Evolutionary conservation across 1,284 basidiomycete species (phyloP), one percentile per base, ranked within the genome.

Genomic region (Ceratobasidium sp.): DNA sequence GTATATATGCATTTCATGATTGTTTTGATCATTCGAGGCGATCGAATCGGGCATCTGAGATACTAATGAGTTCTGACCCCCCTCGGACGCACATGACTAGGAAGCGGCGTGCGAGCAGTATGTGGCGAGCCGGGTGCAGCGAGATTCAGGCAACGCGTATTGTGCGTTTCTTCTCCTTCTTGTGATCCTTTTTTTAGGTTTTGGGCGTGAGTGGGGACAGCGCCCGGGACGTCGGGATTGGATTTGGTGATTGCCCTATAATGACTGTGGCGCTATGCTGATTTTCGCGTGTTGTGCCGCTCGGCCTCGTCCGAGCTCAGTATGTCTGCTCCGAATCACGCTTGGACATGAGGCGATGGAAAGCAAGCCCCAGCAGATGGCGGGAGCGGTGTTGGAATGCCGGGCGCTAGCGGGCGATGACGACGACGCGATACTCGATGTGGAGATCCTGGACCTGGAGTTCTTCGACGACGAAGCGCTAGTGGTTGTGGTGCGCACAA

Each of bases 381-480:
- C 83, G 75, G 81, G 87, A 76, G 85, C 83, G 77, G 79, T 90
- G 81, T 82, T 90, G 50, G 86, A 89, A 80, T 88, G 88, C 80
- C 82, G 79, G 77, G 73, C 66, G 75, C 69, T 72, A 56, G 75
- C 66, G 57, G 67, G 71, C 56, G 54, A 57, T n/a, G 72, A 74
- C 48, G 76, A 29, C 17, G 76, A 73, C 47, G 54, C 63, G 54
- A 36, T 44, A 29, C 54, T 59, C 50, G 63, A 54, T 53, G 79
- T 90, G 78, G 85, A 89, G 75, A 79, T 93, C 63, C 80, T 92
- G 79, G 89, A 90, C 79, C 86, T 84, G 71, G 90, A 91, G 75
- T 93, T 93, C 82, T 93, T 93, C 80, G 92, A 94, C 83, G 89
- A 92, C 79, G 86, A 90, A 80, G 84, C 81, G 79, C 80, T 92